A percentile compares a stretch with the other conserved stretches of the same genome.
These are phyloP conservation scores for Celoporthe dispersa DNA, from an alignment of 2,329 filamentous ascomycete species.

Conservation along the genomic window DNA sequence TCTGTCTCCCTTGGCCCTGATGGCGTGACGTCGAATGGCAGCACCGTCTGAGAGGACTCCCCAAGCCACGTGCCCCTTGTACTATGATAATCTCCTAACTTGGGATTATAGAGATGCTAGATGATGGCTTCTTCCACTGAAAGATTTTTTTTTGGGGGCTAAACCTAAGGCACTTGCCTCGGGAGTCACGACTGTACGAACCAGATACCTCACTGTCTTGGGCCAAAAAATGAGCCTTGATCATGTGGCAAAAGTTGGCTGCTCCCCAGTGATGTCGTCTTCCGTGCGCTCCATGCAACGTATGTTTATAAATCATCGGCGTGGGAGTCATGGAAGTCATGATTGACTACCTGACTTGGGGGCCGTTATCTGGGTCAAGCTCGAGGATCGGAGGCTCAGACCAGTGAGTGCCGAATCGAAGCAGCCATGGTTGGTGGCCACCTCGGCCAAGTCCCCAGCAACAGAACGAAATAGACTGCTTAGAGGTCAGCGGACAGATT, in stretches of 20 bases:
- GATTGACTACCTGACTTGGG: conserved; percentile 17
- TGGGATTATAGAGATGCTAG: neutral
- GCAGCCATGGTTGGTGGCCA: neutral
- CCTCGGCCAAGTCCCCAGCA: neutral
- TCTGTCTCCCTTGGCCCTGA: conserved; percentile 9
- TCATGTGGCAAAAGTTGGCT: conserved; percentile 21
- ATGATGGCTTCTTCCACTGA: neutral
- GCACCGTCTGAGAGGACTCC: neutral
- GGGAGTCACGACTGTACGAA: neutral
- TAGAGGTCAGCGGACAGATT: conserved; percentile 2
- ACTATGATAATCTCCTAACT: neutral
- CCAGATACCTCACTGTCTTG: neutral
- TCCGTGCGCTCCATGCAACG: conserved; percentile 10
- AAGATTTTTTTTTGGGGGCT: conserved; percentile 12
- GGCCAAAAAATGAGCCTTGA: conserved; percentile 10
- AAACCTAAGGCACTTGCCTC: conserved; percentile 13
- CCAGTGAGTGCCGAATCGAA: conserved; percentile 5
- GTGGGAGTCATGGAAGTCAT: neutral
- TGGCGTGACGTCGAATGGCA: conserved; percentile 7
- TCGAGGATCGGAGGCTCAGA: conserved; percentile 7
- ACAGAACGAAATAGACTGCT: conserved; percentile 3
- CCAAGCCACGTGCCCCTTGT: neutral
- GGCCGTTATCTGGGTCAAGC: conserved; percentile 15
- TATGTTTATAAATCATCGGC: neutral
- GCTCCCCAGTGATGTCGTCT: neutral